Evolutionary conservation across 768 basidiomycete species (phyloP).

Genomic region (Phlebiopsis flavidoalba): DNA sequence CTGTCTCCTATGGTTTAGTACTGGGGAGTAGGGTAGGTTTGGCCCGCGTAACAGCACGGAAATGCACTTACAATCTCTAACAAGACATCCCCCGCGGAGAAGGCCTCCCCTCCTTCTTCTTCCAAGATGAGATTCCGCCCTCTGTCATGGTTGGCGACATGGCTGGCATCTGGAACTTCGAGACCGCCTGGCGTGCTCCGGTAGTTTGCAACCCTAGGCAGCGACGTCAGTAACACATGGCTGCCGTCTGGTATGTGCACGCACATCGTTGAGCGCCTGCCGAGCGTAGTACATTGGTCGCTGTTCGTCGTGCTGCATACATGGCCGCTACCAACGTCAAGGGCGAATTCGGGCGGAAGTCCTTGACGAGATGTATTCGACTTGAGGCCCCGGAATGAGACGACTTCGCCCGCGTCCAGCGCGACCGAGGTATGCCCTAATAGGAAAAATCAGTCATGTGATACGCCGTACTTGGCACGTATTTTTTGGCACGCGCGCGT

Average conservation of each 20-base stretch:
- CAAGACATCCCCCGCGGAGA: slow-evolving; percentile 76
- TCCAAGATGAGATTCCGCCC: slow-evolving; percentile 89
- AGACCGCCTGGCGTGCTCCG: slow-evolving; percentile 50
- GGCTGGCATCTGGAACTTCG: slow-evolving; percentile 86
- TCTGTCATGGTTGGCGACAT: slow-evolving; percentile 98
- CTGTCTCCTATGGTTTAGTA: slow-evolving; percentile 65
- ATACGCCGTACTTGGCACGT: not conserved
- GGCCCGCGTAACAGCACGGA: not conserved
- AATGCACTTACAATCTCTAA: slow-evolving; percentile 73
- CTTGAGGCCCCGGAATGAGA: not conserved
- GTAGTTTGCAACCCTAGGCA: slow-evolving; percentile 51
- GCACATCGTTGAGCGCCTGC: not conserved
- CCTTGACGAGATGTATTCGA: not conserved
- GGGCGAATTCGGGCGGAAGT: not conserved
- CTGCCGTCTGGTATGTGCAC: not conserved
- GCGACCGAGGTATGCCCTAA: not conserved
- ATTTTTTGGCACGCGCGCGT: not conserved
- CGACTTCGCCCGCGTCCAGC: slow-evolving; percentile 1
- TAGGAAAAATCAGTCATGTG: not conserved
- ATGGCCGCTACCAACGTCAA: not conserved
- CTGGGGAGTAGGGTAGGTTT: slow-evolving; percentile 9
- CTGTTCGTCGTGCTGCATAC: not conserved
- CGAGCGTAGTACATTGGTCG: not conserved
- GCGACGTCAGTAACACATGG: not conserved
- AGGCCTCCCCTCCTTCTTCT: slow-evolving; percentile 83